Evolutionary conservation across 495 filamentous ascomycete species (phyloP).

Genomic region (Pseudoneurospora amorphoporcata): DNA sequence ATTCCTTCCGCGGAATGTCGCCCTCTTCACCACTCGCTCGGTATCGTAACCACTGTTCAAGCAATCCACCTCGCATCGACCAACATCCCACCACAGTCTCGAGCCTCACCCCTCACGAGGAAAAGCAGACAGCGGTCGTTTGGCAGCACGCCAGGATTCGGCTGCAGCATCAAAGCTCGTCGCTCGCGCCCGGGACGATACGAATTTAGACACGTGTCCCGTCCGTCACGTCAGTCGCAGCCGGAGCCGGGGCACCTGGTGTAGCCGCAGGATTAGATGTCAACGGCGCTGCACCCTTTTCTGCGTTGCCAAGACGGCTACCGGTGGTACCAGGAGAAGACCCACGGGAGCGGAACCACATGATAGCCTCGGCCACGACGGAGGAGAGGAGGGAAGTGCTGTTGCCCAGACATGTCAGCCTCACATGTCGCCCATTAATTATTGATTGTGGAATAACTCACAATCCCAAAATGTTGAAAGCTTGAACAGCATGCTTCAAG

Average conservation of each 20-base stretch:
- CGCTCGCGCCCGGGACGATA: background rate
- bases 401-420: background rate
- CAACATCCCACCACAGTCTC: background rate
- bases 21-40: background rate
- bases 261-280: background rate
- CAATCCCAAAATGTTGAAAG: constrained; percentile 22
- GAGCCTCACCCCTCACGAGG: background rate
- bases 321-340: background rate
- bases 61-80: background rate
- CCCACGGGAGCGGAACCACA: constrained; percentile 9
- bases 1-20: background rate
- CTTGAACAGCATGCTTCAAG: constrained; percentile 18
- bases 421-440: background rate
- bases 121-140: background rate
- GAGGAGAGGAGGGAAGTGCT: constrained; percentile 15
- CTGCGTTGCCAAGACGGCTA: background rate
- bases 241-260: background rate
- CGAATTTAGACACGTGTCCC: background rate
- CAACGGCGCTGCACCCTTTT: background rate
- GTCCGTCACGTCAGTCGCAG: background rate
- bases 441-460: constrained; percentile 1
- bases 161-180: background rate
- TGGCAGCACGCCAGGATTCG: background rate
- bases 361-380: constrained; percentile 14
- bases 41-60: background rate